A percentile compares a stretch with the other conserved stretches of the same genome.
Conservation (phyloP, 139 green algal genomes). For the Mychonastes homosphaera region DNA sequence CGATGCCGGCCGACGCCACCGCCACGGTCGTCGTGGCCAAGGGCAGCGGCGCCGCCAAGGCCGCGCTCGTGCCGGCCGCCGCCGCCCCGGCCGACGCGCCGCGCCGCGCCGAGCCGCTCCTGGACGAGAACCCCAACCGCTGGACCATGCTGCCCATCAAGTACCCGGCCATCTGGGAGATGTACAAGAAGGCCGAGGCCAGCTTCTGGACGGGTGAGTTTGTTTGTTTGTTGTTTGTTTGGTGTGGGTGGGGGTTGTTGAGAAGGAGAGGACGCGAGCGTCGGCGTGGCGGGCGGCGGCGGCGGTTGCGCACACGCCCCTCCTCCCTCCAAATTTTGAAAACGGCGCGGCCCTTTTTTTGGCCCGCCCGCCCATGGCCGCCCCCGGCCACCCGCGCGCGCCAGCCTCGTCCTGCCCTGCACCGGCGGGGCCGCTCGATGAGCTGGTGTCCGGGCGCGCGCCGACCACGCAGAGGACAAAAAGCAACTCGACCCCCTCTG, state of each 20-base stretch:
- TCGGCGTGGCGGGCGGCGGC: too few species aligned
- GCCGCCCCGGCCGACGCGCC: neutral
- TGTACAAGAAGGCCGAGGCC: constrained; percentile 95
- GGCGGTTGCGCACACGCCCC: too few species aligned
- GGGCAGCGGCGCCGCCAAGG: neutral
- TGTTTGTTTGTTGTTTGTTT: too few species aligned
- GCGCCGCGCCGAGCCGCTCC: constrained; percentile 51
- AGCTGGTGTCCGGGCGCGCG: too few species aligned
- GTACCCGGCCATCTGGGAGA: constrained; percentile 77
- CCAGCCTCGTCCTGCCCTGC: too few species aligned
- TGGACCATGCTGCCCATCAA: constrained; percentile 92
- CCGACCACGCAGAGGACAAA: neutral
- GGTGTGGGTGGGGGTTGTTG: too few species aligned
- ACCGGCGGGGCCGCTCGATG: too few species aligned
- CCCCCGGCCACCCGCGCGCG: too few species aligned
- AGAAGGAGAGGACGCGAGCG: too few species aligned
- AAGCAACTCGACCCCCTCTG: neutral
- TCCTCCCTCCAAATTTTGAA: too few species aligned
- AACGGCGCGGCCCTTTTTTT: too few species aligned
- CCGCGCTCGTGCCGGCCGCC: neutral
- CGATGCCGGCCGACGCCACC: neutral
- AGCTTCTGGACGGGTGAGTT: constrained; percentile 91
- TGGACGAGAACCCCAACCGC: constrained; percentile 80
- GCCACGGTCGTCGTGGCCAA: neutral
- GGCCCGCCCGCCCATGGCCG: too few species aligned